A percentile compares a stretch with the other conserved stretches of the same genome.
Evolutionary conservation across 768 basidiomycete genomes (phyloP).

Genomic region (Amylocystis lapponica): DNA sequence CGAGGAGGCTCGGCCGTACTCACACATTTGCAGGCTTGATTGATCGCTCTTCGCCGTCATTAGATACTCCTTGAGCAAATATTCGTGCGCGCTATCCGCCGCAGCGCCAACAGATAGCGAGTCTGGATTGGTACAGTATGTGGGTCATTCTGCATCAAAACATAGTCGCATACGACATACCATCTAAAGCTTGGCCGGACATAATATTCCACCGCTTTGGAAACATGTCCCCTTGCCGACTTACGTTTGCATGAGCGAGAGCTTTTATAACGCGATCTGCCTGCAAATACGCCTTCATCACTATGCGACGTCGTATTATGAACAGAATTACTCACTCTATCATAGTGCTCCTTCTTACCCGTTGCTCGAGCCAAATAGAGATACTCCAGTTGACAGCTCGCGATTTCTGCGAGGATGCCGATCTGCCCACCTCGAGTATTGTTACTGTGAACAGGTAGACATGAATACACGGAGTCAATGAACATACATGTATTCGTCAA

Average conservation of each 20-base stretch:
- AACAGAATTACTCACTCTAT: slow-evolving; percentile 53
- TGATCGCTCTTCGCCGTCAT: slow-evolving; percentile 59
- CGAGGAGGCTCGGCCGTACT: too few species aligned
- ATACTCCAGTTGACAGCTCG: slow-evolving; percentile 79
- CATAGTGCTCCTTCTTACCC: slow-evolving; percentile 57
- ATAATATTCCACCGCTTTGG: slow-evolving; percentile 52
- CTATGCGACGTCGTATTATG: too few species aligned
- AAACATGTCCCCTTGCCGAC: slow-evolving; percentile 53
- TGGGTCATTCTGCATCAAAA: background rate
- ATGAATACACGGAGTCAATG: too few species aligned
- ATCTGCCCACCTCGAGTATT: slow-evolving; percentile 20
- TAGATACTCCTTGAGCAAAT: slow-evolving; percentile 68
- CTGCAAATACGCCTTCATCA: too few species aligned
- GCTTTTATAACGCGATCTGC: slow-evolving; percentile 42
- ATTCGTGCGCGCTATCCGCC: slow-evolving; percentile 75
- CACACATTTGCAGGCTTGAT: slow-evolving; percentile 62
- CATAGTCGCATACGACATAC: slow-evolving; percentile 30
- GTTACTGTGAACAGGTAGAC: too few species aligned
- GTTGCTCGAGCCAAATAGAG: slow-evolving; percentile 77
- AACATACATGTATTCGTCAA: too few species aligned
- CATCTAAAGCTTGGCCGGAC: slow-evolving; percentile 37
- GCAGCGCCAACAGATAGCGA: slow-evolving; percentile 54
- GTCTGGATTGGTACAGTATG: background rate
- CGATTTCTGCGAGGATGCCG: slow-evolving; percentile 72
- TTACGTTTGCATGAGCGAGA: slow-evolving; percentile 43